Evolutionary conservation across 129 eudicot species (phyloP).

Genomic region (Centaurea solstitialis): DNA sequence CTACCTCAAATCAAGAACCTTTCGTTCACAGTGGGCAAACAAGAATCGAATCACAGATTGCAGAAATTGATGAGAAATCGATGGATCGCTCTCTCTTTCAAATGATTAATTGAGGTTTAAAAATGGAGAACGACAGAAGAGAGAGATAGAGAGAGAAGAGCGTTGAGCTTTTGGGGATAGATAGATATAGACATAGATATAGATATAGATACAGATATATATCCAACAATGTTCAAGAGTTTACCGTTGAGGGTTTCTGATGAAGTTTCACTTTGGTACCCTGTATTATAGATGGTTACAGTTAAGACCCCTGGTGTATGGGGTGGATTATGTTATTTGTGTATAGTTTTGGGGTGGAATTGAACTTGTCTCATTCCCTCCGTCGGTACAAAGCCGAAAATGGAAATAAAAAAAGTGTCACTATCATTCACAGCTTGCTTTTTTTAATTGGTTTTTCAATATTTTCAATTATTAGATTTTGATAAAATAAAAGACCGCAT

Average conservation of each 20-base stretch:
- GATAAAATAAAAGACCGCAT: constrained; percentile 17
- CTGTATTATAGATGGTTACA: not conserved
- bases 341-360: constrained; percentile 14
- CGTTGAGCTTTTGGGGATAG: not conserved
- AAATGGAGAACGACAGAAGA: constrained; percentile 26
- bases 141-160: constrained; percentile 2
- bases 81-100: constrained; percentile 26
- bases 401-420: constrained; percentile 10
- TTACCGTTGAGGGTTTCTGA: constrained; percentile 31
- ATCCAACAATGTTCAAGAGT: constrained; percentile 14
- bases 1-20: constrained; percentile 24
- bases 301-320: not conserved
- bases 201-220: no score
- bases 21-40: constrained; percentile 9
- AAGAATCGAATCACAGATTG: constrained; percentile 11
- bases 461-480: constrained; percentile 19
- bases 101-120: constrained; percentile 9
- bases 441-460: constrained; percentile 14
- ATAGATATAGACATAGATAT: no score
- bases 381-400: constrained; percentile 21
- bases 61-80: constrained; percentile 23
- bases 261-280: constrained; percentile 14
- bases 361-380: not conserved
- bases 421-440: constrained; percentile 26
- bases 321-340: not conserved